Conservation (phyloP, 371 early-diverging fungal species). For the Chytridiales sp. region DNA sequence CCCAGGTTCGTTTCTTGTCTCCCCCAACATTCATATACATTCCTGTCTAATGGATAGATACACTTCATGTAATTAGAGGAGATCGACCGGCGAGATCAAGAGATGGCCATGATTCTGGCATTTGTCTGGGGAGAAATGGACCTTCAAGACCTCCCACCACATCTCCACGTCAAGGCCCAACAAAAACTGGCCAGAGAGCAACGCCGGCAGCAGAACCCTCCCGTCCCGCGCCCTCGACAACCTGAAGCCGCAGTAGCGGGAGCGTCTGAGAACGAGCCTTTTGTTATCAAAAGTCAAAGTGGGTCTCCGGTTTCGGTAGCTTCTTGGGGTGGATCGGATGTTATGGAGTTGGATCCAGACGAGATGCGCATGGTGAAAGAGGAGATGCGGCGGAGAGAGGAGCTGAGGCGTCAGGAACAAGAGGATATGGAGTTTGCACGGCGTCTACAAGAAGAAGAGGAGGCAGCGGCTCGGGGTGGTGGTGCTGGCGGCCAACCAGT, state of each 20-base stretch:
- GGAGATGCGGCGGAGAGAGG: neutral
- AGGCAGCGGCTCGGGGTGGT: neutral
- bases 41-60: too few species aligned
- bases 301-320: neutral
- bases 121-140: neutral
- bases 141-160: neutral
- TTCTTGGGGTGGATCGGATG: neutral
- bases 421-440: constrained; percentile 5
- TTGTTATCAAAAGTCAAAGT: neutral
- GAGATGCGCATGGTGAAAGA: neutral
- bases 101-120: constrained; percentile 2
- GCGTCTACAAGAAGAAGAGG: neutral
- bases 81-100: constrained; percentile 16
- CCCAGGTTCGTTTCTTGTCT: too few species aligned
- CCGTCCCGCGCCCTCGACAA: neutral
- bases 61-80: too few species aligned
- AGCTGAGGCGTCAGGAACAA: neutral
- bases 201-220: neutral
- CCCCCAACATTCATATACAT: too few species aligned
- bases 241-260: neutral
- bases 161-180: neutral
- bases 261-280: neutral
- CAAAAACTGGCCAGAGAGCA: neutral
- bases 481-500: too few species aligned
- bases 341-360: neutral